A percentile compares a stretch with the other conserved stretches of the same genome.
Conservation (phyloP, 148 eudicot genomes). For the Chenopodium album region DNA sequence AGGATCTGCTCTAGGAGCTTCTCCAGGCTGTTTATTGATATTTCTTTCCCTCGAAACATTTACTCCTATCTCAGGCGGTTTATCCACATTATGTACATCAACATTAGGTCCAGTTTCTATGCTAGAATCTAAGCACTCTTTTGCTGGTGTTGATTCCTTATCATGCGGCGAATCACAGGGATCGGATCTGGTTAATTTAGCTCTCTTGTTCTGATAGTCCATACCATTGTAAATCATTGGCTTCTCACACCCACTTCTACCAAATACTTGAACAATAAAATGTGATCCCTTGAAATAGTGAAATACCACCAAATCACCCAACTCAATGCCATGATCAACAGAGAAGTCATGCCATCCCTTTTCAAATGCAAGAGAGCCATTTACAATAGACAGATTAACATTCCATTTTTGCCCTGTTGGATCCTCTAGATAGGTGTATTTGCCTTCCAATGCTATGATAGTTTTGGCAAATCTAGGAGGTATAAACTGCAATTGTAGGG, state of each 20-base stretch:
- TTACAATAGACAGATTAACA: conserved; percentile 32
- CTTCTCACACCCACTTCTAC: conserved; percentile 54
- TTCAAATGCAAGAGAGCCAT: conserved; percentile 44
- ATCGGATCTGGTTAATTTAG: background rate
- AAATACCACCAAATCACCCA: conserved; percentile 55
- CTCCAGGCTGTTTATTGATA: conserved; percentile 7
- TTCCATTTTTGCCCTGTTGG: conserved; percentile 48
- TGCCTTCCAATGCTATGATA: conserved; percentile 36
- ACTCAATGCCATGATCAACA: conserved; percentile 44
- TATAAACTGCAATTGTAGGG: conserved; percentile 42
- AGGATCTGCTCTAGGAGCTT: background rate
- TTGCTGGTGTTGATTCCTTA: background rate
- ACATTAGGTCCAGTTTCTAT: conserved; percentile 20
- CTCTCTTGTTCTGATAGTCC: conserved; percentile 19
- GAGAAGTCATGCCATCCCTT: conserved; percentile 61
- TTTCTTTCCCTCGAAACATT: conserved; percentile 7
- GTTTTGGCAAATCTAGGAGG: conserved; percentile 53
- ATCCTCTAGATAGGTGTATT: conserved; percentile 54
- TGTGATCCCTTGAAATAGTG: conserved; percentile 46
- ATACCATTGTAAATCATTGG: conserved; percentile 15
- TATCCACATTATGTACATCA: background rate
- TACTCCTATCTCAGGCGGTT: conserved; percentile 11
- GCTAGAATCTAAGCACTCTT: conserved; percentile 20
- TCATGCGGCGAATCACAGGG: background rate
- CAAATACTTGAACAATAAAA: conserved; percentile 58